Base-by-base conservation (phyloP, 768 basidiomycete species). In the Hygrophoropsis aurantiaca region DNA sequence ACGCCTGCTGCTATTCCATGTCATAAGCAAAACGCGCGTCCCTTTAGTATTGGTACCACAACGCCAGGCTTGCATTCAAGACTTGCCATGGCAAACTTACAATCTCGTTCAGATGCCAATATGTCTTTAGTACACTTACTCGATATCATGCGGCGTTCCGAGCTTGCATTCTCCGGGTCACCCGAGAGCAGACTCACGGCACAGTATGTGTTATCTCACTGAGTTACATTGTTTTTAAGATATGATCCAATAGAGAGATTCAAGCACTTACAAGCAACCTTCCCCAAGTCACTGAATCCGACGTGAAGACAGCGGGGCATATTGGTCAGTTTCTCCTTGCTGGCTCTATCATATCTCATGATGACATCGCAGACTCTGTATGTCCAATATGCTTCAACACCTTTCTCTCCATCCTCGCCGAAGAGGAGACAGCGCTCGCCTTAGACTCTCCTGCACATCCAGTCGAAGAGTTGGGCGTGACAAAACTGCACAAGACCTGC, bases 381-480 rank as follows among this genome's bases (percentile, higher is more conserved):
- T 92, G 90, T 58, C 79, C 89, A 10, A 87, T 92, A 54, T 92
- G 90, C 62, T 75, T 85, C 52, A 84, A 77, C 26, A 70, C 85
- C 0, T 83, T 84, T 56, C 71, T 77, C n/a, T 79, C 85, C 10
- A 69, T 85, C 15, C 62, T 91, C 19, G 78, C 87, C 1, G 85
- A 90, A 53, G 86, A 89, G 59, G 88, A 92, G 64, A 75, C 75
- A 42, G 85, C 86, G 1, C 57, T 69, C 19, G 89, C 74, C 6
- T 85, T 90, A 83, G 87, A 90, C 57, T 86, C 87, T 2, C 87
- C 88, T 4, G 85, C 87, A 8, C 77, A 85, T 50, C 77, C 86
- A 13, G 53, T 72, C n/a, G 84, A 88, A 51, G 75, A 81, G 30
- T 64, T 86, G 1, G 90, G 90, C 3, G 80, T 90, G 18, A 87